phyloP scores from a whole-genome alignment of 2,329 filamentous ascomycete species.

The Dryadomyces sulphureus region DNA sequence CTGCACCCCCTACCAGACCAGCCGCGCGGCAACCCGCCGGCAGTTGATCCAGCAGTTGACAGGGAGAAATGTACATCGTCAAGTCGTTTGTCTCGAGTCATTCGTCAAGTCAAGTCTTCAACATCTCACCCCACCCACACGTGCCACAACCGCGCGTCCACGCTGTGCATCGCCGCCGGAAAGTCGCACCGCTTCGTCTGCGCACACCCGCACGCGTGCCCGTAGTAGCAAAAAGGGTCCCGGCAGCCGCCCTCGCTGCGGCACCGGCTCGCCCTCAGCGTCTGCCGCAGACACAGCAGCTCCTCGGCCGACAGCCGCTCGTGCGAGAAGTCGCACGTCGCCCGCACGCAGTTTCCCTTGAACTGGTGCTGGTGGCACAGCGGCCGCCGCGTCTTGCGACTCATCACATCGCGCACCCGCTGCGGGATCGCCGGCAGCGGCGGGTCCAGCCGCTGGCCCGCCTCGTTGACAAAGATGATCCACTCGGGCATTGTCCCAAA shows the following conservation, averaged over 20 bases:
- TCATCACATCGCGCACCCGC: background rate
- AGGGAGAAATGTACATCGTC: too few relatives aligned
- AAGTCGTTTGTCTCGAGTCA: too few relatives aligned
- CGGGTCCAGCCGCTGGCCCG: background rate
- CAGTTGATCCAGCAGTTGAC: too few relatives aligned
- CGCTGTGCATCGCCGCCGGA: background rate
- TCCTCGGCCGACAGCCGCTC: background rate
- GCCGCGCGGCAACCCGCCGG: too few relatives aligned
- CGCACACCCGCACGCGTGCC: background rate
- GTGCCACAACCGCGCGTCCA: background rate
- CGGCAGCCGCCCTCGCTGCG: background rate
- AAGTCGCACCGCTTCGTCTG: background rate
- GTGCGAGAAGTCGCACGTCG: background rate
- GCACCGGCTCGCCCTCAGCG: background rate
- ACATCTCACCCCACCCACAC: too few relatives aligned
- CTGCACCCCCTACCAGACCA: too few relatives aligned
- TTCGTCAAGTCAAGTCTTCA: too few relatives aligned
- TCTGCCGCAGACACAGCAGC: background rate
- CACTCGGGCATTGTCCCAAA: background rate
- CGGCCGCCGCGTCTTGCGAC: background rate
- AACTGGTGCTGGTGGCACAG: background rate
- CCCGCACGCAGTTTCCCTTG: background rate
- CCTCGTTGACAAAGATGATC: background rate
- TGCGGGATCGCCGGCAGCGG: background rate
- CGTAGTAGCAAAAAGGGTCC: background rate